Conservation (phyloP, 202 grass and related monocot genomes). For the Hordeum pubiflorum region DNA sequence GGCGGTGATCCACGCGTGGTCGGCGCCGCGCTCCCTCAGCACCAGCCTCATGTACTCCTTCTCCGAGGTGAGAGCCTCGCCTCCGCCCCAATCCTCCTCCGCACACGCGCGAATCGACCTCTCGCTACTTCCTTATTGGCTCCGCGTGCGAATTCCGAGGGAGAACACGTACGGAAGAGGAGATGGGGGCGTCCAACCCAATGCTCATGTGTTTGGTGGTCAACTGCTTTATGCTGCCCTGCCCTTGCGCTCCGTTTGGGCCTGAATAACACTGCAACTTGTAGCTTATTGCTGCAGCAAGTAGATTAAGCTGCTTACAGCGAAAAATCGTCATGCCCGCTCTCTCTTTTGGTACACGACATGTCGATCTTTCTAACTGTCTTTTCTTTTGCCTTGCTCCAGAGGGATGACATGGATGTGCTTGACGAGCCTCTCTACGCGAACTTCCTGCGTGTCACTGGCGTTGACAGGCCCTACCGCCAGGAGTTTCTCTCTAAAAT, state of each 20-base stretch:
- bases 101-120: neutral
- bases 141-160: neutral
- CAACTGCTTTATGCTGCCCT: neutral
- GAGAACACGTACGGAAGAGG: neutral
- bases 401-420: conserved; percentile 91
- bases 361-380: neutral
- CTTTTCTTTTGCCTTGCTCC: neutral
- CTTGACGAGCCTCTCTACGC: conserved; percentile 95
- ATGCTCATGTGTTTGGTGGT: neutral
- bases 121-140: neutral
- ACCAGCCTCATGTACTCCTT: conserved; percentile 99
- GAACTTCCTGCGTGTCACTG: conserved; percentile 62
- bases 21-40: conserved; percentile 87
- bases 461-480: conserved; percentile 64
- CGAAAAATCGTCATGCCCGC: neutral
- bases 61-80: conserved; percentile 48
- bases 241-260: no score
- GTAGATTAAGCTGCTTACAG: neutral
- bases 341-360: no score
- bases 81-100: neutral
- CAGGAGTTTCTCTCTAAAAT: conserved; percentile 67
- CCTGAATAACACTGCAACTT: no score
- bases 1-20: conserved; percentile 92
- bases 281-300: no score
- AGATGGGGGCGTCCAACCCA: neutral